phyloP scores from a whole-genome alignment of 78 protist genomes.

The Chrysochromulina parva region DNA sequence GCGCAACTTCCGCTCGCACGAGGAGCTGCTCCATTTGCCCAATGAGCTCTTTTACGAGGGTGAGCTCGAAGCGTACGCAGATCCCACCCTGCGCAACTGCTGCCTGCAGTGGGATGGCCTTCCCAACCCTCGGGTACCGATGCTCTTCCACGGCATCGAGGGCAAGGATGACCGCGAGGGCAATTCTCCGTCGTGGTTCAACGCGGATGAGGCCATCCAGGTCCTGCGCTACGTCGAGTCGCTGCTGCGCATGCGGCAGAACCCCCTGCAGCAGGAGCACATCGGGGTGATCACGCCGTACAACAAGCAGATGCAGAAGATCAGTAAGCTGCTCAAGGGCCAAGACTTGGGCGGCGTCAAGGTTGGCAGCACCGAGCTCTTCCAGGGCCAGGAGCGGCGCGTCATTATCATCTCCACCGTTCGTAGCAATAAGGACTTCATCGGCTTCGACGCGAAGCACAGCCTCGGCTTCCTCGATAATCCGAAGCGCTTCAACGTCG shows the following conservation, averaged over 20 bases:
- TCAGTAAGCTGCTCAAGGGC: background rate
- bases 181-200: conserved; percentile 58
- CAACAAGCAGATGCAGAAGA: conserved; percentile 38
- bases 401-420: conserved; percentile 60
- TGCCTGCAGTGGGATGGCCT: background rate
- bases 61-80: conserved; percentile 10
- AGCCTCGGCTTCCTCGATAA: conserved; percentile 44
- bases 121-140: background rate
- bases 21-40: conserved; percentile 34
- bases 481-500: conserved; percentile 62
- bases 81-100: background rate
- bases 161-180: conserved; percentile 37
- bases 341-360: background rate
- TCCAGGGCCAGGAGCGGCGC: conserved; percentile 57
- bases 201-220: conserved; percentile 1
- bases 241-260: background rate
- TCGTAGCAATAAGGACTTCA: background rate
- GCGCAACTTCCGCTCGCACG: conserved; percentile 55
- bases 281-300: conserved; percentile 53
- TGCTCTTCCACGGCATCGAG: conserved; percentile 41
- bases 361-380: conserved; percentile 33
- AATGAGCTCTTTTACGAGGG: conserved; percentile 39
- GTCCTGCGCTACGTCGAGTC: background rate
- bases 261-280: background rate
- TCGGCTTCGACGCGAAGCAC: conserved; percentile 29